These are phyloP conservation scores for Phytophthora pinifolia DNA, from an alignment of 352 stramenopile genomes.

Conservation along the genomic window DNA sequence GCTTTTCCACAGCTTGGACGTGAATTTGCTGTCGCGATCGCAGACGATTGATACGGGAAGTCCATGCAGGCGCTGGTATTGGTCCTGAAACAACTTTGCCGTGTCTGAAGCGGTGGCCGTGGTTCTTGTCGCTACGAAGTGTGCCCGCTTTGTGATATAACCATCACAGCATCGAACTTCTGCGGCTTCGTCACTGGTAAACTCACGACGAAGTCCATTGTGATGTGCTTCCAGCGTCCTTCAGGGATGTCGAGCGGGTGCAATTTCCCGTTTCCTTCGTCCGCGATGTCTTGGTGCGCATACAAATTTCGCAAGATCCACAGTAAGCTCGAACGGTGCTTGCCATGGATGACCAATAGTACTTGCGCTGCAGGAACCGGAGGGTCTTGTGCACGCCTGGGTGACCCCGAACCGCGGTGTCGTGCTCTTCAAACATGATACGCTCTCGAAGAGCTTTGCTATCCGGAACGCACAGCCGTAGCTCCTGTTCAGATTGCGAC, in stretches of 20 bases:
- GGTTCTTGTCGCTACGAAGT: conserved; percentile 8
- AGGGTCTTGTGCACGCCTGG: conserved; percentile 9
- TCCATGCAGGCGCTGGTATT: conserved; percentile 21
- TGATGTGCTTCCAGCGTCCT: conserved; percentile 13
- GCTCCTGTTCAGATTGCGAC: neutral
- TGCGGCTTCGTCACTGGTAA: neutral
- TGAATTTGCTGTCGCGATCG: conserved; percentile 20
- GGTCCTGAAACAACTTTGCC: conserved; percentile 2
- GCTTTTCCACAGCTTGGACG: conserved; percentile 2
- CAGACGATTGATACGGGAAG: conserved; percentile 5
- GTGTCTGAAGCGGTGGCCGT: neutral
- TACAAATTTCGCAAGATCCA: conserved; percentile 13
- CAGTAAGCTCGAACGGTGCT: conserved; percentile 2
- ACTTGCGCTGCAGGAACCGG: neutral
- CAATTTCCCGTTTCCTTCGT: neutral
- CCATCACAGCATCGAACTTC: conserved; percentile 6
- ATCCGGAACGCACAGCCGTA: neutral
- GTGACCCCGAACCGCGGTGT: conserved; percentile 1
- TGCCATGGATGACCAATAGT: conserved; percentile 8
- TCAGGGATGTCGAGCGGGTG: conserved; percentile 15
- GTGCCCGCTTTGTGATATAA: conserved; percentile 14
- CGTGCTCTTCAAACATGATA: conserved; percentile 13
- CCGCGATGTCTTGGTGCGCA: conserved; percentile 11
- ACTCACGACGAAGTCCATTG: conserved; percentile 17
- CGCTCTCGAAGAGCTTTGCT: neutral